Base-by-base conservation (phyloP, 2,329 filamentous ascomycete genomes). In the Cercospora sp. region DNA sequence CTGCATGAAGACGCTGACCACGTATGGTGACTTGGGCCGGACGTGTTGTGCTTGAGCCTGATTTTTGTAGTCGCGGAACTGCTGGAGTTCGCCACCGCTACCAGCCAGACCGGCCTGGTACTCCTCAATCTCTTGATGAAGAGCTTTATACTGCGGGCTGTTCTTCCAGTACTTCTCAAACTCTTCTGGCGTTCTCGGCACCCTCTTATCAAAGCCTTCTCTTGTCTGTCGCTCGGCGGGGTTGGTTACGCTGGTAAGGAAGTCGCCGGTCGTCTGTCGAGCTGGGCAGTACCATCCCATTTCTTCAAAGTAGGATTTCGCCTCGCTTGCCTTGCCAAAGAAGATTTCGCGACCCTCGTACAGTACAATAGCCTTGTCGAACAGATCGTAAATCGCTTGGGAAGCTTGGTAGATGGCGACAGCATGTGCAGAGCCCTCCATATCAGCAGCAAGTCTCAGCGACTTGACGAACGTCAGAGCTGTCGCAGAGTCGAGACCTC, bases 281-380 rank as follows among this genome's bases (percentile, higher is more conserved):
- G 83, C 78, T 0, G 89, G 89, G 72, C 90, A 92, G 36, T 85
- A 77, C 84, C 87, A 94, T 48, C 91, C 91, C 78, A 90, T 87
- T 12, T 84, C 80, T 72, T 88, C 86, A 68, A 94, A 93, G 78
- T 88, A 93, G 0, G 77, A 76, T 73, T 85, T 88, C 0, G 91
- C 91, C 2, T 82, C 77, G 5, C 74, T 76, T 0, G 87, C 86
- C 0, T 86, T 85, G 0, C 91, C 92, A 70, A 90, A 94, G 80
- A 88, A 94, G 69, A 94, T 94, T 75, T 94, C 87, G 0, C 89
- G 85, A 0, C 91, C 92, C 75, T 93, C 89, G 74, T 94, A 93
- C 0, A 94, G 81, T 0, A 94, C 89, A 0, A 88, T 84, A 0
- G 87, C 87, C 76, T 93, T 93, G 79, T 94, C 90, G 73, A 94